Evolutionary conservation across 1,284 basidiomycete genomes (phyloP).

Genomic region (Heterobasidion annosum): DNA sequence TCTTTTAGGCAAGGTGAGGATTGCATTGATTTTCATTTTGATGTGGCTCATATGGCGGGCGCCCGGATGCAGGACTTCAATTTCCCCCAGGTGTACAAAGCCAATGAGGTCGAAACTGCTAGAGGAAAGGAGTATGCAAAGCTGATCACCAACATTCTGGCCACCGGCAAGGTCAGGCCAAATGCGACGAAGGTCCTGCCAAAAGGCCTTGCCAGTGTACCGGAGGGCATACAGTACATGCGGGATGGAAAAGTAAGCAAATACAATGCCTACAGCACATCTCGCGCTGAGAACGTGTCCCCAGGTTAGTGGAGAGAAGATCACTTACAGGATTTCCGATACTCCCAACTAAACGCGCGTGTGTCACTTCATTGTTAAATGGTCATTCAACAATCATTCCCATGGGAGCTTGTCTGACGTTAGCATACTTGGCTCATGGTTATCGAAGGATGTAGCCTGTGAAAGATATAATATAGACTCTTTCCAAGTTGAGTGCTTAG

Average conservation of each 20-base stretch:
- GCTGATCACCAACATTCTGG: background rate
- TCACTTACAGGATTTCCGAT: conserved; percentile 7
- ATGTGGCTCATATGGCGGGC: background rate
- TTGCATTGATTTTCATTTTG: background rate
- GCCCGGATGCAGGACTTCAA: background rate
- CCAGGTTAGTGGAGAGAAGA: conserved; percentile 7
- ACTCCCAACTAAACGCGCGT: background rate
- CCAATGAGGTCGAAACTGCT: background rate
- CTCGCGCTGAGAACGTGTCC: background rate
- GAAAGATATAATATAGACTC: background rate
- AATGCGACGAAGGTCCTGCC: background rate
- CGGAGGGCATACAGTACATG: background rate
- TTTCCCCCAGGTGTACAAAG: background rate
- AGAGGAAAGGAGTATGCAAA: background rate
- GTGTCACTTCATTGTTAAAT: background rate
- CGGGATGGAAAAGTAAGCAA: conserved; percentile 1
- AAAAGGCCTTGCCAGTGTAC: background rate
- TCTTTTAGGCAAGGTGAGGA: conserved; percentile 1
- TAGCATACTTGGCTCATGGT: background rate
- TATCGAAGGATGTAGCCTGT: conserved; percentile 1
- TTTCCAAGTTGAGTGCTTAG: too few relatives aligned
- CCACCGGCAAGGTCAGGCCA: background rate
- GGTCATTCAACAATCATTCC: too few relatives aligned
- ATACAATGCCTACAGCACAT: background rate
- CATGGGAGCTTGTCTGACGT: background rate